Conservation (phyloP, 2,329 filamentous ascomycete species). For the Simplicillium aogashimaense region DNA sequence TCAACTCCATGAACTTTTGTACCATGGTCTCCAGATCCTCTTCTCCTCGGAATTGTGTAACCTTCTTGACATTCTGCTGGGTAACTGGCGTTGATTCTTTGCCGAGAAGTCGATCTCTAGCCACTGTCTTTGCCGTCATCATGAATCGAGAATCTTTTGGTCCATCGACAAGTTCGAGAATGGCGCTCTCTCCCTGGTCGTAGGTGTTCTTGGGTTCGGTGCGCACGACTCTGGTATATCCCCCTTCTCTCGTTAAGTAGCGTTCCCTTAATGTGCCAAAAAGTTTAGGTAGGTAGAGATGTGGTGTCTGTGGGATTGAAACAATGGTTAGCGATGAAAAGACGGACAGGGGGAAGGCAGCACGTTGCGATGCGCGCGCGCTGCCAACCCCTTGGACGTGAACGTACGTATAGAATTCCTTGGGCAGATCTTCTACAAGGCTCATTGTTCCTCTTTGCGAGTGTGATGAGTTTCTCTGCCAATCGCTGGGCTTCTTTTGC, state of each 20-base stretch:
- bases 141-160: conserved; percentile 90
- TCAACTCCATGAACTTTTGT: conserved; percentile 23
- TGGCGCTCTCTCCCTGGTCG: conserved; percentile 82
- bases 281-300: conserved; percentile 70
- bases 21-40: conserved; percentile 59
- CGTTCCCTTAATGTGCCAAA: conserved; percentile 74
- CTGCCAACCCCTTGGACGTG: neutral
- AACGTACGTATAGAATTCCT: conserved; percentile 73
- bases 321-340: neutral
- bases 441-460: conserved; percentile 88
- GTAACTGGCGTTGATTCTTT: conserved; percentile 61
- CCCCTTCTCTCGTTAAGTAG: conserved; percentile 71
- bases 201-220: conserved; percentile 76
- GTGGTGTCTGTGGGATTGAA: conserved; percentile 45
- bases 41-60: conserved; percentile 67
- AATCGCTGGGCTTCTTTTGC: conserved; percentile 93
- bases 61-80: conserved; percentile 69
- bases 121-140: conserved; percentile 80
- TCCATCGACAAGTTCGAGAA: conserved; percentile 91
- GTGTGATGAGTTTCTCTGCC: conserved; percentile 87
- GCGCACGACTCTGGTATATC: conserved; percentile 89
- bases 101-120: conserved; percentile 47
- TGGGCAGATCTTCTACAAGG: conserved; percentile 66
- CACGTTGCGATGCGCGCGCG: too few relatives aligned
- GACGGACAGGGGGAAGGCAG: conserved; percentile 2